Percentiles rank a stretch among this genome's conserved stretches.
Conservation (phyloP, 495 filamentous ascomycete species). For the Mytilinidion resinicola region DNA sequence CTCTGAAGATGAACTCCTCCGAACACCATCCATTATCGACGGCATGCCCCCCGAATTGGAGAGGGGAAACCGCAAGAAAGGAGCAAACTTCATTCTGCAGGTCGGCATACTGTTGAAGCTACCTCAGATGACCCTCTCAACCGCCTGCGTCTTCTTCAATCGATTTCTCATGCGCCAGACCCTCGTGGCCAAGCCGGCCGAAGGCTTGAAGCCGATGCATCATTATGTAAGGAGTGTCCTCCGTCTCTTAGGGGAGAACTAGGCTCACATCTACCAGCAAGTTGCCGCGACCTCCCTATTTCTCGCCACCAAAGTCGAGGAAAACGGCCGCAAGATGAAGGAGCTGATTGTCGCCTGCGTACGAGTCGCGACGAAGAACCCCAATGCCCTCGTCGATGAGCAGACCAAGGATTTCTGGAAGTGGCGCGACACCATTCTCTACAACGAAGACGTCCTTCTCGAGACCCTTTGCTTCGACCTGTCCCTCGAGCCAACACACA, state of each 20-base stretch:
- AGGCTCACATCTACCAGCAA: conserved; percentile 25
- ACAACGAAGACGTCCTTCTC: conserved; percentile 83
- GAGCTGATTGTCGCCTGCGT: conserved; percentile 88
- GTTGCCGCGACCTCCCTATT: conserved; percentile 87
- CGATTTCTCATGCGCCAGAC: conserved; percentile 87
- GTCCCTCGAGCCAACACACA: conserved; percentile 77
- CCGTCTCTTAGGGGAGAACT: neutral
- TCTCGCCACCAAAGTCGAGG: conserved; percentile 92
- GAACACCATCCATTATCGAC: conserved; percentile 77
- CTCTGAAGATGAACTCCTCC: conserved; percentile 70
- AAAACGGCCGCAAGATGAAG: conserved; percentile 88
- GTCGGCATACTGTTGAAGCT: conserved; percentile 89
- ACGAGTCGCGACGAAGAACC: conserved; percentile 89
- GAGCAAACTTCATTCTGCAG: conserved; percentile 92
- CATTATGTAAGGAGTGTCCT: conserved; percentile 61
- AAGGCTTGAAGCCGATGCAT: conserved; percentile 62
- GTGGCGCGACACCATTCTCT: conserved; percentile 88
- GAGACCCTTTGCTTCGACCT: conserved; percentile 93
- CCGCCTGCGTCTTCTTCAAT: conserved; percentile 90
- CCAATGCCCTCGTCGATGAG: conserved; percentile 79
- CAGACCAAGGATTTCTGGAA: conserved; percentile 95
- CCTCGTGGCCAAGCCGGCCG: conserved; percentile 49
- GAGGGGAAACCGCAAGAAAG: conserved; percentile 72
- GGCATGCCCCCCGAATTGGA: conserved; percentile 72
- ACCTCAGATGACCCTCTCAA: conserved; percentile 82